Base-by-base conservation (phyloP, 257 asterid species). In the Solanum infundibuliforme region DNA sequence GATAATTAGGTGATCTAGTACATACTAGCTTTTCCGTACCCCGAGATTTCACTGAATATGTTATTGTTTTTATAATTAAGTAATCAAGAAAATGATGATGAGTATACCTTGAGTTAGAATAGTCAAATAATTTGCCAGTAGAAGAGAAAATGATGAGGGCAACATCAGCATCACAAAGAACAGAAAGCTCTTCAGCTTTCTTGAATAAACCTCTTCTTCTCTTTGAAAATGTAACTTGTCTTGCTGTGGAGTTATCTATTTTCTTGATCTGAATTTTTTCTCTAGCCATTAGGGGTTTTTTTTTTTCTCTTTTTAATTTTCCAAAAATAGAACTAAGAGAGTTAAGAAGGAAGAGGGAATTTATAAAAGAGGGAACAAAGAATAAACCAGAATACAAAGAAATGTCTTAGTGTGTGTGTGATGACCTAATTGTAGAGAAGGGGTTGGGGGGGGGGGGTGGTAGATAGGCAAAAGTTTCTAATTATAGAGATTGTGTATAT, bases 91-190 rank as follows among this genome's bases (percentile, higher is more conserved):
- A 65, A 72, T 89, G 46, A 72, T 89, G 46, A 81, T 48, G 16
- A 69, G 65, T 36, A 62, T 41, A 94, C 98, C 97, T 93, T 92
- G 96, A 92, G 91, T 91, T 93, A 29, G 98, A 92, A 89, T 91
- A 95, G 74, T 94, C 90, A 69, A 94, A 95, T 87, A 94, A 93
- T 88, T 94, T 95, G 14, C 94, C 96, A 6, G 95, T 90, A 86
- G 98, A 93, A 66, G 98, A 94, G 94, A 95, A 93, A 88, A 94
- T 87, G 92, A 94, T 89, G 82, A 95, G 91, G 48, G 93, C 98
- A 74, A 94, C 94, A 88, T 95, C 97, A 27, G 98, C 96, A 92
- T 95, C 98, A 86, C 98, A 95, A 6, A 95, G 97, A 90, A 95
- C 93, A 0, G 97, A 88, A 85, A 95, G 97, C 71, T 95, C 98